Evolutionary conservation across 352 stramenopile genomes (phyloP), one percentile per base, ranked within the genome.

Genomic region (Pythium sp.): DNA sequence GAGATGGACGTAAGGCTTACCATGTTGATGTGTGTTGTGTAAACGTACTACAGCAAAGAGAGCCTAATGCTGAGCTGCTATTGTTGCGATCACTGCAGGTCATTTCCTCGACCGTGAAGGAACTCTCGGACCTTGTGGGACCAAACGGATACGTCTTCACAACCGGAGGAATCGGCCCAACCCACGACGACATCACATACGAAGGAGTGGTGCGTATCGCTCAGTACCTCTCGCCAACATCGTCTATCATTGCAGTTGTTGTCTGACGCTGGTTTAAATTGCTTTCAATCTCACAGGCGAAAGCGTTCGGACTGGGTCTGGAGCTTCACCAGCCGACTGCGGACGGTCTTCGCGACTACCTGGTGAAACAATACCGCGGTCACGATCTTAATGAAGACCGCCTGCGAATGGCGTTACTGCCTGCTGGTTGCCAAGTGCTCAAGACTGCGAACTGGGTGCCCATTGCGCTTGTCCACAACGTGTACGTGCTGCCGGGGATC

Each of bases 111-210:
- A 94, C 85, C 2, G 85, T 96, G 28, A 82, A 90, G 63, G 69
- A 90, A 24, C 72, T 96, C 15, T 94, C 84, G 24, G 76, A 90
- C 12, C 76, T 91, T 14, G 87, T 95, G 4, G 86, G 87, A 0
- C 76, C 79, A 15, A 81, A 61, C n/a, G 87, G 87, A 43, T 95
- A 92, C 59, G 86, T 95, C n/a, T 82, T 95, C 75, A 94, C 87
- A 20, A 93, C 87, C 15, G 87, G 87, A 66, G 87, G 87, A 24
- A 94, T 95, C 46, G 88, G 88, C 5, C 88, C 86, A 12, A 95
- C 88, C 11, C 88, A 95, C 58, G 88, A 95, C 72, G 88, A 95
- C 69, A 93, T 95, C 74, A 95, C 88, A 12, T 96, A 96, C 69
- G 82, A 94, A 67, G 86, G 82, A 68, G 82, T 94, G 68, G 86